phyloP scores from a whole-genome alignment of 2,329 filamentous ascomycete genomes.

The Sclerotinia subarctica region DNA sequence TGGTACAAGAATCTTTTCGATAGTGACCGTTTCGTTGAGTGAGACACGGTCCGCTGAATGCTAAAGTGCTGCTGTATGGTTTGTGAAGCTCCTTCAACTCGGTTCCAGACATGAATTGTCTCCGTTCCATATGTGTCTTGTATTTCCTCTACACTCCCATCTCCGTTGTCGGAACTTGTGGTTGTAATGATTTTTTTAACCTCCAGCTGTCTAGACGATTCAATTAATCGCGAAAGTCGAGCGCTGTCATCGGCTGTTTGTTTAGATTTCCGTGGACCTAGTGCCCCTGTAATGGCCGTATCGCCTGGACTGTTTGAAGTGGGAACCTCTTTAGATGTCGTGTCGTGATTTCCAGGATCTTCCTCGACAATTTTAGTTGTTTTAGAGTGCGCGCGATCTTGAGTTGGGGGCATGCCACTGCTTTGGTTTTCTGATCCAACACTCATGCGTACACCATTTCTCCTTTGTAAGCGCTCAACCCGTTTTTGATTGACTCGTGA shows the following conservation, averaged over 20 bases:
- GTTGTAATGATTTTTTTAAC: background rate
- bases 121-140: background rate
- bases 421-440: background rate
- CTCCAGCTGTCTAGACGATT: background rate
- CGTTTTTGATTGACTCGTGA: background rate
- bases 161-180: background rate
- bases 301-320: background rate
- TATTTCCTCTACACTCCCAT: background rate
- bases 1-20: fast-evolving
- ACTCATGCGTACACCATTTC: background rate
- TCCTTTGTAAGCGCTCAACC: background rate
- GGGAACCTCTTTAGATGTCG: background rate
- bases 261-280: background rate
- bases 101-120: background rate
- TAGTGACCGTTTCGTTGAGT: background rate
- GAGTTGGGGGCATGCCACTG: no score
- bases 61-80: background rate
- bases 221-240: background rate
- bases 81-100: background rate
- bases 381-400: background rate
- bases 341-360: background rate
- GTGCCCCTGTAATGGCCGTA: no score
- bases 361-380: background rate
- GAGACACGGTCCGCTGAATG: background rate
- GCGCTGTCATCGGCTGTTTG: background rate